Percentiles rank a stretch among this genome's conserved stretches.
These are phyloP conservation scores for Ogataea allantospora DNA, from an alignment of 805 yeast genomes.

Conservation along the genomic window DNA sequence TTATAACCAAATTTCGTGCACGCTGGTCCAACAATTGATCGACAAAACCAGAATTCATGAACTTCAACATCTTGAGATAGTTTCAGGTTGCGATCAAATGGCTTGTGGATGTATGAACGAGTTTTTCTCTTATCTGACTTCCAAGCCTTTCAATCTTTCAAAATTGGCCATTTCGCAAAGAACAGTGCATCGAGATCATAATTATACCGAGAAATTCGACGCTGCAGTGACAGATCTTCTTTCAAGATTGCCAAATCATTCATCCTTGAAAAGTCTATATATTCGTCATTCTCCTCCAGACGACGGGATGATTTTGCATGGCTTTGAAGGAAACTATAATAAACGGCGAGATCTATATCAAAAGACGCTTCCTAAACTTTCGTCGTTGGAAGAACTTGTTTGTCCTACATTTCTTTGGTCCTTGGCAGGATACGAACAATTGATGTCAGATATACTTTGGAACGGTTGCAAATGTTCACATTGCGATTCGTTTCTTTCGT, in stretches of 20 bases:
- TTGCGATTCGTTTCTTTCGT: slow-evolving; percentile 47
- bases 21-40: slow-evolving; percentile 32
- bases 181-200: slow-evolving; percentile 37
- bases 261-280: slow-evolving; percentile 40
- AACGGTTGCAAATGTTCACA: slow-evolving; percentile 69
- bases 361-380: slow-evolving; percentile 45
- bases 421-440: slow-evolving; percentile 65
- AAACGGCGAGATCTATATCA: slow-evolving; percentile 56
- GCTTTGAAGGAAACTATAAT: slow-evolving; percentile 70
- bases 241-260: slow-evolving; percentile 33
- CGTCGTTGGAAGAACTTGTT: slow-evolving; percentile 42
- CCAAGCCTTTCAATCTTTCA: slow-evolving; percentile 32
- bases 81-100: slow-evolving; percentile 51
- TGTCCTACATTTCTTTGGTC: slow-evolving; percentile 61
- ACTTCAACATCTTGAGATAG: slow-evolving; percentile 46
- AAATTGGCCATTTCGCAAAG: slow-evolving; percentile 37
- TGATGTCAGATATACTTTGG: slow-evolving; percentile 71
- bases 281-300: slow-evolving; percentile 59
- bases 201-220: slow-evolving; percentile 57
- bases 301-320: slow-evolving; percentile 58
- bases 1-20: slow-evolving; percentile 35
- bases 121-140: slow-evolving; percentile 35
- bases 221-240: slow-evolving; percentile 44
- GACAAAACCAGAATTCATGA: slow-evolving; percentile 28
- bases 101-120: slow-evolving; percentile 45